Percentiles rank a stretch among this genome's conserved stretches.
These are phyloP conservation scores for Effrenium voratum DNA, from an alignment of 73 alveolate species.

Conservation along the genomic window DNA sequence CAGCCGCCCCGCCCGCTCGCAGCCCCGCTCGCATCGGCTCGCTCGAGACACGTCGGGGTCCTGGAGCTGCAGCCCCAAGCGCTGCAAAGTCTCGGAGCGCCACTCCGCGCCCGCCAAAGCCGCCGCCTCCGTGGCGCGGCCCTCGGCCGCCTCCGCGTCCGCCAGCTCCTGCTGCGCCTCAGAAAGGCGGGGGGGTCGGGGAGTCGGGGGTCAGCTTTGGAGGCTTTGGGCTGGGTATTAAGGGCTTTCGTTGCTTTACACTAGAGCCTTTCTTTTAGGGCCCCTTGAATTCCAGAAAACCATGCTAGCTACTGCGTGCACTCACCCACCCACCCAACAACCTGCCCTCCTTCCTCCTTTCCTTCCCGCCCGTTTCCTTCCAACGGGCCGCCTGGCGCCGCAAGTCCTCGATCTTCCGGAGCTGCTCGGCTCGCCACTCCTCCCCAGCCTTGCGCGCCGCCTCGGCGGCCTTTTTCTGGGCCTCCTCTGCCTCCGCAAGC, in stretches of 20 bases:
- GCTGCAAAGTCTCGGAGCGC: background rate
- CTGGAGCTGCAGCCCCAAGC: background rate
- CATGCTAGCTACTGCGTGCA: no score
- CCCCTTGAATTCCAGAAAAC: no score
- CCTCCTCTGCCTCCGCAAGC: background rate
- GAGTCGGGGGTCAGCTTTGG: no score
- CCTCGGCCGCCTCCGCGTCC: background rate
- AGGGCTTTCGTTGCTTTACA: no score
- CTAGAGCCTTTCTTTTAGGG: no score
- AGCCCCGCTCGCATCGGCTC: background rate
- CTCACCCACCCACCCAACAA: no score
- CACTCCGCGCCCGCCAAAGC: background rate
- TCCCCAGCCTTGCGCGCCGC: conserved; percentile 1
- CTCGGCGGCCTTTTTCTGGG: conserved; percentile 6
- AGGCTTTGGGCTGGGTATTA: no score
- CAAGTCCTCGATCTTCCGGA: conserved; percentile 25
- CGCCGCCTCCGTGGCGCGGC: background rate
- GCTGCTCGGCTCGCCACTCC: background rate
- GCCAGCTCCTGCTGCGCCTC: background rate
- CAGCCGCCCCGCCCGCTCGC: background rate
- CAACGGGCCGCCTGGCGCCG: no score
- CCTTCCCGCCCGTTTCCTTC: no score
- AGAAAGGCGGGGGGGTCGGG: no score
- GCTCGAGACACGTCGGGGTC: background rate
- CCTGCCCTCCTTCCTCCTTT: no score